phyloP scores from a whole-genome alignment of 2,329 filamentous ascomycete species.

The Penicillium frequentans region DNA sequence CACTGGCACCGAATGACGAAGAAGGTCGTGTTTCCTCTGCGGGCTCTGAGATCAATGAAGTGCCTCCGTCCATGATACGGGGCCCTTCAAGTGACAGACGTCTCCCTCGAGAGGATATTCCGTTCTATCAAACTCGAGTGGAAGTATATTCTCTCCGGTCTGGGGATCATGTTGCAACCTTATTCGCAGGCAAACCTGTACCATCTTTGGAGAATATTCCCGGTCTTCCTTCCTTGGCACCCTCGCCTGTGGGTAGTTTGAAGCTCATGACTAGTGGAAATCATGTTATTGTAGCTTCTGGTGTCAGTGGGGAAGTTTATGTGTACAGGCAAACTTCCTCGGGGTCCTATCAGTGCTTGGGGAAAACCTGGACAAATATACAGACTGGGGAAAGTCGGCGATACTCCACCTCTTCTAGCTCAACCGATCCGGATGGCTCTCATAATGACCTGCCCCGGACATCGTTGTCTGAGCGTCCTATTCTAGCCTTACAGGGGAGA shows the following conservation, averaged over 20 bases:
- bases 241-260: conserved; percentile 70
- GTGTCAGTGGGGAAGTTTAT: conserved; percentile 82
- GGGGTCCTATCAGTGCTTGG: conserved; percentile 64
- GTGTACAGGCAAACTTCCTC: conserved; percentile 57
- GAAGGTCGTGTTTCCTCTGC: conserved; percentile 32
- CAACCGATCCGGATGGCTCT: conserved; percentile 45
- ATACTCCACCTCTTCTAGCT: conserved; percentile 48
- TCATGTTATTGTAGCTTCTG: conserved; percentile 73
- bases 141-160: conserved; percentile 84
- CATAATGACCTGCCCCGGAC: conserved; percentile 38
- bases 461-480: conserved; percentile 34
- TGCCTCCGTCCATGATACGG: conserved; percentile 27
- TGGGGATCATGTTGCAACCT: conserved; percentile 67
- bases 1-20: conserved; percentile 56
- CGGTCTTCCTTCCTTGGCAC: conserved; percentile 67
- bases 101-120: conserved; percentile 27
- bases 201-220: conserved; percentile 56
- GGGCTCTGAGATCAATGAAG: conserved; percentile 37
- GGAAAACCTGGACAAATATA: conserved; percentile 88
- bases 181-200: conserved; percentile 70
- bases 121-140: conserved; percentile 76
- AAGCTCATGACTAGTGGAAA: conserved; percentile 71
- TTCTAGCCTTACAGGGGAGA: conserved; percentile 46
- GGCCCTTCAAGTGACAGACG: conserved; percentile 22
- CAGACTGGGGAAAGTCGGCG: conserved; percentile 54